Base-by-base conservation (phyloP, 768 basidiomycete genomes). In the Baorangia bicolor region DNA sequence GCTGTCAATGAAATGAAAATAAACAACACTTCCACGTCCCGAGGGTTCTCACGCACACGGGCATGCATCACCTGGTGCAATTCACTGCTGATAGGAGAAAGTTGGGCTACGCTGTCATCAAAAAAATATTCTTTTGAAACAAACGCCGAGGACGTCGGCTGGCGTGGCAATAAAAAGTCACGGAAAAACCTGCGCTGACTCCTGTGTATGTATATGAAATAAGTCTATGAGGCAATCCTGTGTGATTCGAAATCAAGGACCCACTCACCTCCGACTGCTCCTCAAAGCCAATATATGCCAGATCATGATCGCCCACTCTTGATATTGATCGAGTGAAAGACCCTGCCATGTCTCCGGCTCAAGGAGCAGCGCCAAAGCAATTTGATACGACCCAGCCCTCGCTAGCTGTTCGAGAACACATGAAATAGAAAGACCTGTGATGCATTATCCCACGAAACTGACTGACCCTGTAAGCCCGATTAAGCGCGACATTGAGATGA, bases 271-370 rank as follows among this genome's bases (percentile, higher is more conserved):
- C 51, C 92, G 83, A 55, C 81, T 83, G 13, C 86, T 81, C 23
- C 87, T 81, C 56, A 91, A 69, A 13, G 78, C 79, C 27, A 94
- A 74, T 50, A 90, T 80, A 65, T 90, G 83, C 92, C 91, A 94
- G 42, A 92, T 79, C 65, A 87, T 81, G 45, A 78, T 75, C 20
- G 87, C 84, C 92, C 92, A 94, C 33, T 77, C 72, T n/a, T 75
- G 72, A 67, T 89, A 89, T 66, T 88, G 86, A 35, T 78, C 73
- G 20, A 89, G 67, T 13, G 78, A 78, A 44, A 94, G 72, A 7
- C 86, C 83, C 2, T 77, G 73, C 91, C 92, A 94, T 16, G 86
- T 81, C 30, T 79, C 74, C 1, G 88, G 85, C 53, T 88, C 83
- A 12, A 93, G 73, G 13, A 94, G 77, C 38, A 81, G 73, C 21